A percentile compares a stretch with the other conserved stretches of the same genome.
Evolutionary conservation across 371 early-diverging fungal species (phyloP).

Genomic region (Saksenaea vasiformis): DNA sequence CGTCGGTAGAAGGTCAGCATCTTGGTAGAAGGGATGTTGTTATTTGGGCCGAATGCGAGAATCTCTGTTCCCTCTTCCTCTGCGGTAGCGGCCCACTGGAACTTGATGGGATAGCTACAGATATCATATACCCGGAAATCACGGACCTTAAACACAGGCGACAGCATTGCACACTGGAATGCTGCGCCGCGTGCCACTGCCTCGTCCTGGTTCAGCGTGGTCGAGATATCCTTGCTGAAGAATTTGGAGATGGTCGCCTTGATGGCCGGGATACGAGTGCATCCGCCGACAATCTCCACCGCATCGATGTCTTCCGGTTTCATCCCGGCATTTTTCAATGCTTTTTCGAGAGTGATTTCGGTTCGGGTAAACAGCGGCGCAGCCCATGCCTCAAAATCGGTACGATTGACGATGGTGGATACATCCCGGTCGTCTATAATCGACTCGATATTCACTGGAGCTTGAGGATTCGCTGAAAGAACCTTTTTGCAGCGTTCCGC

Average conservation of each 20-base stretch:
- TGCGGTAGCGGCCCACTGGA: conserved; percentile 70
- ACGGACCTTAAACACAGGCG: conserved; percentile 96
- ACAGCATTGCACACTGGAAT: conserved; percentile 95
- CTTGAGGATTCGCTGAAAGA: conserved; percentile 89
- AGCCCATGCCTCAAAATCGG: conserved; percentile 86
- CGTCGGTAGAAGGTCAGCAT: conserved; percentile 80
- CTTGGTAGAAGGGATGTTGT: conserved; percentile 86
- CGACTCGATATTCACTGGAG: conserved; percentile 92
- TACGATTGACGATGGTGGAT: conserved; percentile 75
- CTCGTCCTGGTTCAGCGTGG: conserved; percentile 97
- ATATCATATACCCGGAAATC: conserved; percentile 93
- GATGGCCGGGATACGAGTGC: conserved; percentile 92
- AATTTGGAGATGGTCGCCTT: conserved; percentile 84
- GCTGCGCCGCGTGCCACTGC: conserved; percentile 96
- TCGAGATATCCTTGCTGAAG: conserved; percentile 85
- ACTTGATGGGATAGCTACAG: conserved; percentile 64
- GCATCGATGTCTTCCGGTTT: conserved; percentile 83
- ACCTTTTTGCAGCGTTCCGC: conserved; percentile 97
- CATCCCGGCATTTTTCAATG: conserved; percentile 79
- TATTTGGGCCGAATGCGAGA: conserved; percentile 66
- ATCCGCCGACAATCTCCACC: conserved; percentile 95
- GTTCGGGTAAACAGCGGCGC: conserved; percentile 76
- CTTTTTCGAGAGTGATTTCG: conserved; percentile 72
- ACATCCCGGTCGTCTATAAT: conserved; percentile 95
- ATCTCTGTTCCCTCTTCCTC: conserved; percentile 76